Base-by-base conservation (phyloP, 306 rosid species). In the Vigna angularis region DNA sequence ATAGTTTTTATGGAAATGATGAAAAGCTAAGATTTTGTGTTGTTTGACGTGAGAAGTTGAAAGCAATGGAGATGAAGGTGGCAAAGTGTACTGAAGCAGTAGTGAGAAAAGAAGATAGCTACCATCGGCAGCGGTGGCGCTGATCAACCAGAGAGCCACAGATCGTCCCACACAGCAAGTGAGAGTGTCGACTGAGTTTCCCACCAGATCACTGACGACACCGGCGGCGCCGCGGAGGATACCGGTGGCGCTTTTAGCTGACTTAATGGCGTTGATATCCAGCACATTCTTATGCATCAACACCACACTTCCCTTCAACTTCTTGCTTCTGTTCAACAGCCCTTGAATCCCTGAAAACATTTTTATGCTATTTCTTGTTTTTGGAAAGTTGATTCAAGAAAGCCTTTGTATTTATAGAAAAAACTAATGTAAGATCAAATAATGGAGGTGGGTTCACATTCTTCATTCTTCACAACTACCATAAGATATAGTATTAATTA, bases 261-360 rank as follows among this genome's bases (percentile, higher is more conserved):
- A 14, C 0, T 66, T 67, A 1, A 81, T 3, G 50, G 16, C 70
- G 61, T 81, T 62, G 4, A 81, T 9, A 13, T 81, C 85, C 18
- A 81, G 47, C 13, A 75, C 85, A 61, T 75, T 75, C 73, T 81
- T 81, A 1, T 17, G 42, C 85, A 81, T 75, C 9, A 81, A 16
- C 61, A 81, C 81, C 76, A 75, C 66, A 6, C 68, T 81, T 18
- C 85, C 85, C 34, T 59, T 75, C 51, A 76, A 42, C 52, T 36
- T 76, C 13, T 1, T 5, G 0, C 44, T 20, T 22, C 28, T 45
- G 7, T 6, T 65, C 2, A 51, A 9, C 15, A 17, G 9, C 15
- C 49, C 16, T 64, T 6, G 36, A 15, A 64, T 26, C 28, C 49
- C 28, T n/a, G 49, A n/a, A 64, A n/a, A 36, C 70, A 64, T 62